Evolutionary conservation across 495 filamentous ascomycete genomes (phyloP).

Genomic region (Xylaria intraflava): DNA sequence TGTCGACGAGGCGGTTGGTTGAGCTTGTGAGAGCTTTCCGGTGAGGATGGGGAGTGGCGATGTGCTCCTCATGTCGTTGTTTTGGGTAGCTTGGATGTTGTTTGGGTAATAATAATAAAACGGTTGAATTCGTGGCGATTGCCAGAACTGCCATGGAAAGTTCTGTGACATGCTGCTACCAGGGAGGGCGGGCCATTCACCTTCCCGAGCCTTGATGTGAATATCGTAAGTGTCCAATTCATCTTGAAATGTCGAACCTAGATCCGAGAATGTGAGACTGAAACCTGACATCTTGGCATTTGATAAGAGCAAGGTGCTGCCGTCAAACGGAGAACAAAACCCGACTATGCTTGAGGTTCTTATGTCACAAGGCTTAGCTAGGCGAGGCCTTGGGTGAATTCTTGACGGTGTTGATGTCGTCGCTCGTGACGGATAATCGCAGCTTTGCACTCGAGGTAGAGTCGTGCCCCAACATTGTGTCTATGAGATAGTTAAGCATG

Average conservation of each 20-base stretch:
- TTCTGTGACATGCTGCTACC: no score
- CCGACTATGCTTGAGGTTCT: no score
- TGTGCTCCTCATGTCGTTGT: no score
- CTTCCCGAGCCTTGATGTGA: not conserved
- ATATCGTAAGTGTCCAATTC: constrained; percentile 11
- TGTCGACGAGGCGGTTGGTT: not conserved
- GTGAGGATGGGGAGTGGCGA: no score
- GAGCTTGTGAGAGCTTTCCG: not conserved
- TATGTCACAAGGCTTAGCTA: not conserved
- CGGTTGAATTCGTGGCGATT: no score
- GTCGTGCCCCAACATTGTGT: not conserved
- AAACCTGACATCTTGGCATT: not conserved
- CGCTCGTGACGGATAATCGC: not conserved
- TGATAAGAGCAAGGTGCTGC: not conserved
- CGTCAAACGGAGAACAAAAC: no score
- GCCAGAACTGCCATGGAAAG: no score
- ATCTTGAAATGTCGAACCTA: not conserved
- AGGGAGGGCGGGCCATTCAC: constrained; percentile 12
- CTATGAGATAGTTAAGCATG: no score
- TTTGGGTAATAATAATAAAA: no score
- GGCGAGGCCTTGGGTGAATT: no score
- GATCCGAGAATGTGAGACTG: not conserved
- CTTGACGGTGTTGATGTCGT: not conserved
- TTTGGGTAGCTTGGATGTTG: no score
- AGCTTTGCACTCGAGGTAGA: not conserved